A percentile compares a stretch with the other conserved stretches of the same genome.
phyloP scores from a whole-genome alignment of 192 early-diverging fungal species.

The Coemansia sp. region DNA sequence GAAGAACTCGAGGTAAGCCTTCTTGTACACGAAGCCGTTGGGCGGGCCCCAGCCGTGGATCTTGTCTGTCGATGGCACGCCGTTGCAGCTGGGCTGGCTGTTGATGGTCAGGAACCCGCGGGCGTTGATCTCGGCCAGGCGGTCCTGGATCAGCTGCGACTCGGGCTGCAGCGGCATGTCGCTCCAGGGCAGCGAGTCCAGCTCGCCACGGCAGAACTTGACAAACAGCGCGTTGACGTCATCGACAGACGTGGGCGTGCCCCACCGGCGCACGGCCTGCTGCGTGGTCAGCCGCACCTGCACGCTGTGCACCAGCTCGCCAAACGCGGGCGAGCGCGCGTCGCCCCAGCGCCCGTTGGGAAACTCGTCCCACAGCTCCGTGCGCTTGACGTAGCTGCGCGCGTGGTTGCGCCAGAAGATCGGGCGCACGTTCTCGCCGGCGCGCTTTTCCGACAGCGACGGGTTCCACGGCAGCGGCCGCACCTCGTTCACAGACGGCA shows the following conservation, averaged over 20 bases:
- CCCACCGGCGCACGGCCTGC: slow-evolving; percentile 78
- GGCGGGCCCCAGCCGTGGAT: slow-evolving; percentile 92
- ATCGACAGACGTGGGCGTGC: slow-evolving; percentile 58
- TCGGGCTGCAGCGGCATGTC: slow-evolving; percentile 78
- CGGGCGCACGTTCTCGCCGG: slow-evolving; percentile 94
- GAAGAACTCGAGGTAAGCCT: slow-evolving; percentile 97
- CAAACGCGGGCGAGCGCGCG: slow-evolving; percentile 87
- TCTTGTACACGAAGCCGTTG: slow-evolving; percentile 95
- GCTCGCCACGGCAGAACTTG: slow-evolving; percentile 75
- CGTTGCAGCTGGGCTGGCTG: slow-evolving; percentile 92
- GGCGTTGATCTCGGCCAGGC: slow-evolving; percentile 68
- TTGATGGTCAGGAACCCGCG: slow-evolving; percentile 95
- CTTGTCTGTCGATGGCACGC: slow-evolving; percentile 72
- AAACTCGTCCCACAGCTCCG: slow-evolving; percentile 95
- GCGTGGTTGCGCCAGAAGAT: slow-evolving; percentile 98
- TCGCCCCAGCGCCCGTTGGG: slow-evolving; percentile 99
- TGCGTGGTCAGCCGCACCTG: slow-evolving; percentile 77
- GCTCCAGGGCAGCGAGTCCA: slow-evolving; percentile 88
- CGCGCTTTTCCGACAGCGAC: slow-evolving; percentile 82
- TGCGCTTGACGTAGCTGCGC: slow-evolving; percentile 86
- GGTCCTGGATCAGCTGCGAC: slow-evolving; percentile 67
- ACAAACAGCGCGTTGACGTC: slow-evolving; percentile 81
- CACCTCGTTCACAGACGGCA: slow-evolving; percentile 66
- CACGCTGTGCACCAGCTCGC: slow-evolving; percentile 77
- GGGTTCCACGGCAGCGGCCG: slow-evolving; percentile 63